Conservation (phyloP, 306 rosid genomes). For the Castanea sativa region DNA sequence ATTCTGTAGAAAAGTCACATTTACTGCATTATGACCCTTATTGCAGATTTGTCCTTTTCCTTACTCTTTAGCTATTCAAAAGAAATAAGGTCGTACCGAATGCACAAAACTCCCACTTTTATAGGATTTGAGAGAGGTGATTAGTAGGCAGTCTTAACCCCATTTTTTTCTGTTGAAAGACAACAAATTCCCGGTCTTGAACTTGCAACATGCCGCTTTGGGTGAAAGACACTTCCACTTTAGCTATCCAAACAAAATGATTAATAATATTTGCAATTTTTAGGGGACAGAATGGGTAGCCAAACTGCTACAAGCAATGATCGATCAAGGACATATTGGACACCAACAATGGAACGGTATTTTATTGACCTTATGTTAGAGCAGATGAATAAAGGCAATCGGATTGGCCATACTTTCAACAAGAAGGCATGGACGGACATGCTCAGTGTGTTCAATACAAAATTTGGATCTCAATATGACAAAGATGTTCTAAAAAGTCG, state of each 20-base stretch:
- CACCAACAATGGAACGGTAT: conserved; percentile 66
- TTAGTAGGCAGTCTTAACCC: too few relatives aligned
- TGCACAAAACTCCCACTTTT: too few relatives aligned
- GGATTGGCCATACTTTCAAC: conserved; percentile 69
- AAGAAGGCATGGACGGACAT: conserved; percentile 79
- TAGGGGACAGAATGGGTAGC: conserved; percentile 47
- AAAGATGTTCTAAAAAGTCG: conserved; percentile 73
- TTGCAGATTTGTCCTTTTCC: neutral
- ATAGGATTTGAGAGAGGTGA: too few relatives aligned
- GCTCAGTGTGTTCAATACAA: conserved; percentile 56
- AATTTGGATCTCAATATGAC: conserved; percentile 66
- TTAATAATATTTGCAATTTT: conserved; percentile 1
- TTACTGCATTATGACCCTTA: neutral
- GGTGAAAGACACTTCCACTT: neutral
- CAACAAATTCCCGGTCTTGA: too few relatives aligned
- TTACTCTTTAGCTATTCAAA: neutral
- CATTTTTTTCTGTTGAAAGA: too few relatives aligned
- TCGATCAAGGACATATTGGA: conserved; percentile 73
- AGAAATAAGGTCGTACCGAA: neutral
- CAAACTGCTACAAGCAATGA: conserved; percentile 42
- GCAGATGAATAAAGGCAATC: conserved; percentile 63
- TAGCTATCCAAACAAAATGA: neutral
- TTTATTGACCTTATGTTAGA: conserved; percentile 74
- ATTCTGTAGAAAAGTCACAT: too few relatives aligned
- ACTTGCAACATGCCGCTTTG: too few relatives aligned